Evolutionary conservation across 1,284 basidiomycete species (phyloP), one percentile per base, ranked within the genome.

Genomic region (Rhodotorula mucilaginosa): DNA sequence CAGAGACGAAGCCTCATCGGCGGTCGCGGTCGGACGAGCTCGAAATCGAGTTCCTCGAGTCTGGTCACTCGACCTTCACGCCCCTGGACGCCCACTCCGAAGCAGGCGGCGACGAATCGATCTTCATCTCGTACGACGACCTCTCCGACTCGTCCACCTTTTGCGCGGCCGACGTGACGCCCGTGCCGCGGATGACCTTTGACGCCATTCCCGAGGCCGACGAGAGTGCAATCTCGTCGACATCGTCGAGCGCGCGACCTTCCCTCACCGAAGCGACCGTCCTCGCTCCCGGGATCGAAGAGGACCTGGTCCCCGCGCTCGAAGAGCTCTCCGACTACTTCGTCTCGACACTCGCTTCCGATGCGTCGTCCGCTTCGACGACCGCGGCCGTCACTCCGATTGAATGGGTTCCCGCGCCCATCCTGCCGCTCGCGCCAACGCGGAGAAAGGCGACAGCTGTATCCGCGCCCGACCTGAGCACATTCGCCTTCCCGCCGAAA

Each of bases 301-400:
- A 57, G 16, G 71, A 73, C 46, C 51, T 73, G 12, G 62, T 56
- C 1, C 67, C 67, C 5, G 61, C 68, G 3, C 70, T 76, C 70
- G 74, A 76, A 29, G 74, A 74, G 39, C 68, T 76, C 8, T 72
- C 70, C 13, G 62, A 62, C 13, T 76, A 72, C 72, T 76, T 76
- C 59, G 54, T 18, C 54, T 48, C 63, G 63, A 46, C 23, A 21
- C 21, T 54, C 12, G n/a, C 62, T 23, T 34, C 19, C 31, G 31
- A 29, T 19, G 47, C 65, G 52, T 61, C 58, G 2, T 18, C 34
- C 2, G 57, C 58, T 21, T 61, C 51, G n/a, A 31, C 52, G 19
- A 46, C 69, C 19, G n/a, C 59, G 0, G n/a, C 64, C 7, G 61
- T 56, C 15, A 58, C 65, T 29, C 26, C 51, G 23, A 6, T 31